A percentile compares a stretch with the other conserved stretches of the same genome.
Conservation (phyloP, 2,329 filamentous ascomycete genomes). For the Clonostachys byssicola region DNA sequence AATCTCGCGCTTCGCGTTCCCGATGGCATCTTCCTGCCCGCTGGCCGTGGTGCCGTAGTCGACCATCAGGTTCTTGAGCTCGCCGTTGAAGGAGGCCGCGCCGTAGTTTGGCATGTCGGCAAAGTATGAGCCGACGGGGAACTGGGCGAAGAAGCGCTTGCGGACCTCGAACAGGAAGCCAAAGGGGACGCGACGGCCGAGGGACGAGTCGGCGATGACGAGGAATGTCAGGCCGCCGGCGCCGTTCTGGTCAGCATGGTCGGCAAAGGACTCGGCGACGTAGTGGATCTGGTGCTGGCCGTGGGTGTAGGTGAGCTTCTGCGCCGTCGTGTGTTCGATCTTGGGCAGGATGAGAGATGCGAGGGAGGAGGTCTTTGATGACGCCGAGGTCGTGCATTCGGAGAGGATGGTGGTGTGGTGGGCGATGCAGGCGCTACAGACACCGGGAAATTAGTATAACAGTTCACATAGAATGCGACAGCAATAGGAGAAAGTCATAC, state of each 20-base stretch:
- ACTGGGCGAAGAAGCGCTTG: constrained; percentile 75
- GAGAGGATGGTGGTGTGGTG: constrained; percentile 89
- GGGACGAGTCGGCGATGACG: constrained; percentile 75
- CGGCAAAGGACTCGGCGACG: constrained; percentile 77
- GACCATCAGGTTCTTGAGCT: constrained; percentile 73
- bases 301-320: constrained; percentile 94
- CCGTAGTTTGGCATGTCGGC: constrained; percentile 81
- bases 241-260: constrained; percentile 51
- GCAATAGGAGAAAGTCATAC: constrained; percentile 38
- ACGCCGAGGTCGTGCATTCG: constrained; percentile 85
- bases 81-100: constrained; percentile 78
- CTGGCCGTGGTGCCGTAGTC: constrained; percentile 77
- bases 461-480: not conserved
- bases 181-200: constrained; percentile 87
- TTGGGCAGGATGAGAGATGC: constrained; percentile 94
- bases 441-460: constrained; percentile 1
- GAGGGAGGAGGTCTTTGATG: constrained; percentile 78
- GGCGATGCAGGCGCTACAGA: constrained; percentile 79
- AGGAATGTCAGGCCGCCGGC: constrained; percentile 87
- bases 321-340: constrained; percentile 73
- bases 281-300: constrained; percentile 93
- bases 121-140: constrained; percentile 50
- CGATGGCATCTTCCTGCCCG: constrained; percentile 75
- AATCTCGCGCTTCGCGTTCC: constrained; percentile 82
- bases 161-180: constrained; percentile 90